A percentile compares a stretch with the other conserved stretches of the same genome.
Conservation (phyloP, 2,329 filamentous ascomycete genomes). For the Botryosphaeria dothidea region DNA sequence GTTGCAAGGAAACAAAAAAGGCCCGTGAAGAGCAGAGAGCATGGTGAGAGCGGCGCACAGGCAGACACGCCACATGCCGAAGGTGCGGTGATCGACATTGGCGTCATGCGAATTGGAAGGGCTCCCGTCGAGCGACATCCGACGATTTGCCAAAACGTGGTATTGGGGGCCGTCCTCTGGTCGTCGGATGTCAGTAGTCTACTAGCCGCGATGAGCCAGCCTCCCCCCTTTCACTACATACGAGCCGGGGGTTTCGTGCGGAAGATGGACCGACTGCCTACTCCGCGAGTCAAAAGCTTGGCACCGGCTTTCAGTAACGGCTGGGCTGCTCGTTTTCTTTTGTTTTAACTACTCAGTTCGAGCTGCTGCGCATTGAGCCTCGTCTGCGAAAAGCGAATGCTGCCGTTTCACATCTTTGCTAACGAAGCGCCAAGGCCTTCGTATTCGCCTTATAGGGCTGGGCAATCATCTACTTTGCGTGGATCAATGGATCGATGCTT, state of each 20-base stretch:
- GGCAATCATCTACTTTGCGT: not conserved
- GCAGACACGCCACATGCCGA: not conserved
- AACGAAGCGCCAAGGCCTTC: not conserved
- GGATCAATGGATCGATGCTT: not conserved
- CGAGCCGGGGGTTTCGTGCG: not conserved
- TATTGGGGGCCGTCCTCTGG: not conserved
- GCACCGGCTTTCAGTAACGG: too few species aligned
- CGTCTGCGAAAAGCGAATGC: not conserved
- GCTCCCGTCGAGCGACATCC: not conserved
- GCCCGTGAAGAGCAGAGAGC: not conserved
- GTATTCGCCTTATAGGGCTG: conserved; percentile 5
- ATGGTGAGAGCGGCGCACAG: not conserved
- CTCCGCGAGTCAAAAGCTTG: not conserved
- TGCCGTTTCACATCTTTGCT: not conserved
- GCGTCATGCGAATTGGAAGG: not conserved
- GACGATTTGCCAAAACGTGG: not conserved
- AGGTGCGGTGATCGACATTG: not conserved
- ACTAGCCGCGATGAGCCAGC: too few species aligned
- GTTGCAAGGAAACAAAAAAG: not conserved
- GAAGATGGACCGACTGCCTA: not conserved
- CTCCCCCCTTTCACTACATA: too few species aligned
- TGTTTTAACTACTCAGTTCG: not conserved
- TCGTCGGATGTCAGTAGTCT: not conserved
- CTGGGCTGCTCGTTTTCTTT: too few species aligned
- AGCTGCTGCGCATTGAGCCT: not conserved